phyloP scores from a whole-genome alignment of 1,139 yeast species.

The Blastobotrys raffinosifermentans region DNA sequence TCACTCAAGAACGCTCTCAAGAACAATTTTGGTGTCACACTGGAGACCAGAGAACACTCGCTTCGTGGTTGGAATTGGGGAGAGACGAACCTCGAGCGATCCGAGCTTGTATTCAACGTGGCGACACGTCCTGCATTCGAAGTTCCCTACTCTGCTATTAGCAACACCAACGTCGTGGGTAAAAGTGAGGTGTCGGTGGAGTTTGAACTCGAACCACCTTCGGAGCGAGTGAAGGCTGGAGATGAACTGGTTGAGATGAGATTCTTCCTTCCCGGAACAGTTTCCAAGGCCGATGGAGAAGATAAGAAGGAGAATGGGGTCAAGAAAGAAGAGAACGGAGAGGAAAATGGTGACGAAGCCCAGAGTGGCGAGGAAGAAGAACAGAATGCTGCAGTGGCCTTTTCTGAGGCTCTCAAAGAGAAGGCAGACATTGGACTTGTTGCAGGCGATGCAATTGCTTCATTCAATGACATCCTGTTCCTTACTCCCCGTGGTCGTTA shows the following conservation, averaged over 20 bases:
- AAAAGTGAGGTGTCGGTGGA: conserved; percentile 92
- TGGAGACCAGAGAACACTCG: conserved; percentile 86
- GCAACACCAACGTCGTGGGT: conserved; percentile 87
- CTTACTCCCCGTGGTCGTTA: conserved; percentile 95
- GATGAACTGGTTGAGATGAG: conserved; percentile 95
- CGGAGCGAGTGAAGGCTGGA: conserved; percentile 64
- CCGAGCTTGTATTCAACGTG: conserved; percentile 80
- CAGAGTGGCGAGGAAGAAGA: conserved; percentile 48
- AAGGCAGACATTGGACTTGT: conserved; percentile 95
- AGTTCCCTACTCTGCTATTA: conserved; percentile 72
- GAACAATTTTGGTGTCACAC: conserved; percentile 60
- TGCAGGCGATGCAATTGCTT: conserved; percentile 94
- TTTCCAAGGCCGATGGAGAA: conserved; percentile 37
- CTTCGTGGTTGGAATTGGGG: conserved; percentile 99
- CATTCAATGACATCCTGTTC: conserved; percentile 85
- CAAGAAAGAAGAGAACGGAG: conserved; percentile 34
- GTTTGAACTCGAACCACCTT: conserved; percentile 55
- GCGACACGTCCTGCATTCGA: conserved; percentile 90
- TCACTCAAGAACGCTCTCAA: conserved; percentile 79
- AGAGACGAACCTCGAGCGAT: conserved; percentile 81
- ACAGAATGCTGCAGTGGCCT: conserved; percentile 71
- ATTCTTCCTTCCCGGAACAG: conserved; percentile 82
- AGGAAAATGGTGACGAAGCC: conserved; percentile 34
- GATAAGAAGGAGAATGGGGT: conserved; percentile 25
- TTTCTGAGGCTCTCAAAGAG: conserved; percentile 87